Evolutionary conservation across 1,139 yeast genomes (phyloP), one percentile per base, ranked within the genome.

Genomic region (Pichia sp.): DNA sequence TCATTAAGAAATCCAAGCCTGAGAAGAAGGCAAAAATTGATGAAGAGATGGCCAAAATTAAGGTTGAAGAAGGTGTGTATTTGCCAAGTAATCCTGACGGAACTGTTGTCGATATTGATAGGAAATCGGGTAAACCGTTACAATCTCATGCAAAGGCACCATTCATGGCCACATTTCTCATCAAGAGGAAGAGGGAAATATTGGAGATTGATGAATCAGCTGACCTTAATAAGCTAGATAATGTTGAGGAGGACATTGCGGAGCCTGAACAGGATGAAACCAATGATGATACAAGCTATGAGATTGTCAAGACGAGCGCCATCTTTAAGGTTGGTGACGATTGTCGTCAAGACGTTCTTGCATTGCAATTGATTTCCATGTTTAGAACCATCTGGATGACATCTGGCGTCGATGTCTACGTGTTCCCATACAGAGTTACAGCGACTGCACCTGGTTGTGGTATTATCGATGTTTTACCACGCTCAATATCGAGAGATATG

Each of bases 391-490:
- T 93, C 41, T 93, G 96, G 93, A 74, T 77, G 47, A 72, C 74
- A 46, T 77, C 86, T 11, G 97, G 97, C 1, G 67, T 93, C 43
- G 97, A 91, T 57, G 71, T 91, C 33, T 93, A 72, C 59, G 94
- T 91, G 22, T 93, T 74, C 63, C 98, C 99, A 1, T 74, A 93
- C 60, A 68, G 97, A 47, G 98, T 93, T 16, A 88, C 96, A 0
- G 98, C 99, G 1, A 91, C 99, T 6, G 96, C 96, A 1, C 97
- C 98, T 1, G 98, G 99, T 2, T 87, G 97, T 64, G 99, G 99
- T 59, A 94, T 93, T 30, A 91, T 93, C 64, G 99, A 93, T 57
- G 98, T 93, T 26, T 70, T 93, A 47, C 98, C 98, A 23, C 85
- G 88, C 56, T 79, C 96, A 12, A 80, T 87, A 20, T 85, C 96